Conservation (phyloP, 2,329 filamentous ascomycete genomes). For the Dothideomycetes sp. region DNA sequence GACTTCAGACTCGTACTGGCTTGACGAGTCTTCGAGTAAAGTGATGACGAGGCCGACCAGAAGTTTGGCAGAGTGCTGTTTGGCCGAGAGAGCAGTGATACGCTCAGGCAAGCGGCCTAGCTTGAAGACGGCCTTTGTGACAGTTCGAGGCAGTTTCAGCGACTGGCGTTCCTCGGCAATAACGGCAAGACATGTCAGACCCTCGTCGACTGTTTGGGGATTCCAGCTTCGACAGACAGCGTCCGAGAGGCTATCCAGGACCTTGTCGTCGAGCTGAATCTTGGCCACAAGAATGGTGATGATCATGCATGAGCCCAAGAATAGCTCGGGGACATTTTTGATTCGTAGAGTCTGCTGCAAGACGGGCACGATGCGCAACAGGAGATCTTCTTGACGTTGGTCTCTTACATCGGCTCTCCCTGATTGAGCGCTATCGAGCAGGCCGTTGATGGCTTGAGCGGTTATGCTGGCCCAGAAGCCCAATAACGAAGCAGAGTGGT, state of each 20-base stretch:
- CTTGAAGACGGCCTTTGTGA: slow-evolving; percentile 60
- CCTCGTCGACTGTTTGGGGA: slow-evolving; percentile 60
- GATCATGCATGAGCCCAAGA: slow-evolving; percentile 86
- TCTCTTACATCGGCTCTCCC: slow-evolving; percentile 67
- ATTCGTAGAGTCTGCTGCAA: slow-evolving; percentile 70
- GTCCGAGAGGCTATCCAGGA: slow-evolving; percentile 83
- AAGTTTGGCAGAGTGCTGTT: slow-evolving; percentile 61
- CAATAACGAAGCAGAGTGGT: slow-evolving; percentile 67
- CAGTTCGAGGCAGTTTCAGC: slow-evolving; percentile 58
- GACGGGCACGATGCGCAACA: slow-evolving; percentile 59
- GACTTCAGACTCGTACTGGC: slow-evolving; percentile 49
- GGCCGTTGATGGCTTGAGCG: slow-evolving; percentile 74
- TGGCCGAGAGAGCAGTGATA: slow-evolving; percentile 52
- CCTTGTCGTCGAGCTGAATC: slow-evolving; percentile 64
- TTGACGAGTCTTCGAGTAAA: slow-evolving; percentile 52
- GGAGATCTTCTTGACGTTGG: slow-evolving; percentile 68
- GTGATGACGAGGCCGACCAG: slow-evolving; percentile 63
- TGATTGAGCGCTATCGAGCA: slow-evolving; percentile 68
- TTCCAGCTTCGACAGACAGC: slow-evolving; percentile 73
- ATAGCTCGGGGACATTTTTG: slow-evolving; percentile 66
- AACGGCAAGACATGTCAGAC: slow-evolving; percentile 69
- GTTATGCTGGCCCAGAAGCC: slow-evolving; percentile 88
- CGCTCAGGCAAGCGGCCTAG: slow-evolving; percentile 51
- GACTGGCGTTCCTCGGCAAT: slow-evolving; percentile 70
- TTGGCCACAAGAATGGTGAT: slow-evolving; percentile 78